Conservation (phyloP, 225 moss, liverwort and hornwort species). For the Bryoerythrophyllum caledonicum region DNA sequence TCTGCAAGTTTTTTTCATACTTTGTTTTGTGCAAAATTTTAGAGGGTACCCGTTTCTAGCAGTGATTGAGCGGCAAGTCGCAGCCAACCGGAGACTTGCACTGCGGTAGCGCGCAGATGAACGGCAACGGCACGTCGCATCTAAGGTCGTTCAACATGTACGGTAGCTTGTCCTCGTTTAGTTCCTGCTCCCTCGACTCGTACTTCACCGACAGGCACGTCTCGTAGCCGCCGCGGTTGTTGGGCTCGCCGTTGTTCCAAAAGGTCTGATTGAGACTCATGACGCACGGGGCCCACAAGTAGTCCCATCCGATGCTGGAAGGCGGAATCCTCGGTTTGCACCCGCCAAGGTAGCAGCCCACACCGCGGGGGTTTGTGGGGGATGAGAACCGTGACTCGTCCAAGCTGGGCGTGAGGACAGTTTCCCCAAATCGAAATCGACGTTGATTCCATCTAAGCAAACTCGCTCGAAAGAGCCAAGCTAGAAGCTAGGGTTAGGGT, state of each 20-base stretch:
- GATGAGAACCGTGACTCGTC: constrained; percentile 22
- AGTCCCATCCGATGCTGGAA: constrained; percentile 29
- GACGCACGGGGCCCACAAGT: constrained; percentile 37
- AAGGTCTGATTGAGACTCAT: constrained; percentile 44
- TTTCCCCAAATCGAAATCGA: too few species aligned
- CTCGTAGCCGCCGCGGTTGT: constrained; percentile 40
- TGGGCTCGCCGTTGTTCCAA: constrained; percentile 50
- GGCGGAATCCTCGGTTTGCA: constrained; percentile 33
- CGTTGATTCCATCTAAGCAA: too few species aligned
- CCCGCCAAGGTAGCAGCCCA: constrained; percentile 56
- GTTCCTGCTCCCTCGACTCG: constrained; percentile 21
- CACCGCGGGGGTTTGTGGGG: constrained; percentile 12
- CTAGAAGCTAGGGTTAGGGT: too few species aligned
- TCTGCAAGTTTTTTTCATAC: too few species aligned
- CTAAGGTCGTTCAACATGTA: constrained; percentile 46
- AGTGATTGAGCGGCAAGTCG: constrained; percentile 19
- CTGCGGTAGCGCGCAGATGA: constrained; percentile 39
- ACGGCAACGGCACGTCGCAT: constrained; percentile 38
- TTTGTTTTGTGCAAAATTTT: too few species aligned
- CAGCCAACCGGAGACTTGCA: constrained; percentile 42
- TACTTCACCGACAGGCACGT: constrained; percentile 45
- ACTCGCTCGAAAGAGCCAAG: too few species aligned
- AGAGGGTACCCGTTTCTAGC: too few species aligned
- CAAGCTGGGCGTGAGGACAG: too few species aligned
- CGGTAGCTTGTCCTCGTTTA: background rate